A percentile compares a stretch with the other conserved stretches of the same genome.
Evolutionary conservation across 106 monocot species (phyloP).

Genomic region (Ottelia alismoides): DNA sequence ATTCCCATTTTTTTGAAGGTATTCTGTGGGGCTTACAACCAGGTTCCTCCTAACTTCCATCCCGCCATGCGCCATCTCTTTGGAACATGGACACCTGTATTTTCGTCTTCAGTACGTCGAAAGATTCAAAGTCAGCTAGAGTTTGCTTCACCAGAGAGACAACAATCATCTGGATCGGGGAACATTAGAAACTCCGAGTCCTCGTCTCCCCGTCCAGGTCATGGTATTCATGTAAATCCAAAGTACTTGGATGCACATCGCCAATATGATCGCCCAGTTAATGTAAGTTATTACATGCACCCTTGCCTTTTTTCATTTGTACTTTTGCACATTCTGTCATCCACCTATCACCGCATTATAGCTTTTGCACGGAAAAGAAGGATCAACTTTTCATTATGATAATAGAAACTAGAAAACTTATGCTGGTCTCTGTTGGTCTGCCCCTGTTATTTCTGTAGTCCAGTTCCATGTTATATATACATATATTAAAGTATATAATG

Average conservation of each 20-base stretch:
- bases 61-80: slow-evolving; percentile 85
- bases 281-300: too few species aligned
- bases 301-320: slow-evolving; percentile 20
- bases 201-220: slow-evolving; percentile 48
- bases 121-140: slow-evolving; percentile 66
- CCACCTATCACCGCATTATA: background rate
- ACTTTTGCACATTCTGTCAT: background rate
- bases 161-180: slow-evolving; percentile 12
- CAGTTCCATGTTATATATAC: too few species aligned
- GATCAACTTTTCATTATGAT: too few species aligned
- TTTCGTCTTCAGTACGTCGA: slow-evolving; percentile 37
- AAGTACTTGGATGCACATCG: slow-evolving; percentile 74
- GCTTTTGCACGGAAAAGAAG: too few species aligned
- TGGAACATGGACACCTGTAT: slow-evolving; percentile 87
- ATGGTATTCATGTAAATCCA: slow-evolving; percentile 90
- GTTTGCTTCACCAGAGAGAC: slow-evolving; percentile 30
- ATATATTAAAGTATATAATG: too few species aligned
- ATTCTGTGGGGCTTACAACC: slow-evolving; percentile 71
- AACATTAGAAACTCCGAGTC: slow-evolving; percentile 39
- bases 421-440: too few species aligned
- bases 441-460: too few species aligned
- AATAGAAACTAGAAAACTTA: too few species aligned
- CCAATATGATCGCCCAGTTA: slow-evolving; percentile 37
- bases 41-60: slow-evolving; percentile 50
- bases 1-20: slow-evolving; percentile 27